Evolutionary conservation across 192 early-diverging fungal genomes (phyloP), one percentile per base, ranked within the genome.

Genomic region (Diversispora eburnea): DNA sequence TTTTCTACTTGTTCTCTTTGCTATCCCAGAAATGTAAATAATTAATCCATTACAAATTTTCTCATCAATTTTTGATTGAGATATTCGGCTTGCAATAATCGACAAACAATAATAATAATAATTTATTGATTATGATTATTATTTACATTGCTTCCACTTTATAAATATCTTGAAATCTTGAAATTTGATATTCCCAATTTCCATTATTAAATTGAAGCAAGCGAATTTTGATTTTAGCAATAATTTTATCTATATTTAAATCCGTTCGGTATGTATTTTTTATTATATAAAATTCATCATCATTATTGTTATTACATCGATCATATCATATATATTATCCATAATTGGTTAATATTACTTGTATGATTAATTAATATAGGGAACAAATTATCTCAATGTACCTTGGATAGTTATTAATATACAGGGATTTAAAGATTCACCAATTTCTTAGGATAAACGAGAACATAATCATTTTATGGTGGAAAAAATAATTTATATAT

Each of bases 191-290:
- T 8, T 78, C 79, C 95, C 97, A 97, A 54, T 75, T 76, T 8
- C 90, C 95, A 43, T 91, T 84, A n/a, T 84, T 70, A 77, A 98
- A 97, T 79, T 97, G 95, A 17, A 94, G 93, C 4, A 94, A 94
- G 6, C 78, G 63, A 1, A 95, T 93, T 4, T 60, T 71, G 58
- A 95, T 85, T 67, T 78, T 75, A n/a, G 25, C n/a, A 5, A 68
- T 56, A 13, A 66, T 82, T 25, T n/a, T 67, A 19, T 20, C n/a
- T 17, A 68, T 82, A 20, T 70, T 82, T 60, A 59, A 79, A 15
- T 51, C 42, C 1, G 39, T 79, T 60, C 67, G 55, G 81, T 76
- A 79, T 60, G 62, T 65, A 63, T 62, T 56, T 20, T 54, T 54
- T 17, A 25, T 61, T 52, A 60, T 73, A n/a, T 20, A 1, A 33